These are phyloP conservation scores for Starmerella apicola DNA, from an alignment of 805 yeast species.

Conservation along the genomic window DNA sequence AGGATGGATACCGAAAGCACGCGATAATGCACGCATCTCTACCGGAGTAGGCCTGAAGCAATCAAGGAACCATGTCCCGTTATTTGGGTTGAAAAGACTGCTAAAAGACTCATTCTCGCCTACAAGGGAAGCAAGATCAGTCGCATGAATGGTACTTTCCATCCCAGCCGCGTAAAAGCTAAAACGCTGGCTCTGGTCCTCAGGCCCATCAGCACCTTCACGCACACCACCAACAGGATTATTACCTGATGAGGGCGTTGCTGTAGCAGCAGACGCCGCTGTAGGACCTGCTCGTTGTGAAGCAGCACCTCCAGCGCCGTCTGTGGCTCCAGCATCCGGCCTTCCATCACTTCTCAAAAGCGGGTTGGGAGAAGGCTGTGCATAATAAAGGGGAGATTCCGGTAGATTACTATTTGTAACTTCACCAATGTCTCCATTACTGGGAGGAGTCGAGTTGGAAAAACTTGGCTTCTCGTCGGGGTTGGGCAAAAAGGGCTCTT, in stretches of 20 bases:
- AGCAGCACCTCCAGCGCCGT: not conserved
- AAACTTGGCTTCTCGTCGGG: not conserved
- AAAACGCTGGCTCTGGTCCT: slow-evolving; percentile 55
- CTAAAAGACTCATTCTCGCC: slow-evolving; percentile 46
- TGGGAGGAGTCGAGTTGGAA: not conserved
- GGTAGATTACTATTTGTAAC: no score
- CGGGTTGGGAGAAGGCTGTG: no score
- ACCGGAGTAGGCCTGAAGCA: slow-evolving; percentile 88
- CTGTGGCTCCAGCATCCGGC: slow-evolving; percentile 1
- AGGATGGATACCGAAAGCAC: slow-evolving; percentile 95
- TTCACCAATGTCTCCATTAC: not conserved
- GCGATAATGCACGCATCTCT: slow-evolving; percentile 84
- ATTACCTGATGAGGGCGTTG: not conserved
- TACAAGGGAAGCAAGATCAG: slow-evolving; percentile 69
- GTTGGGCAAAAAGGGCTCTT: not conserved
- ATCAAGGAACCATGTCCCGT: slow-evolving; percentile 92
- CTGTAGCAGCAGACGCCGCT: slow-evolving; percentile 1
- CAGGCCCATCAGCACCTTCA: not conserved
- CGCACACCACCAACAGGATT: no score
- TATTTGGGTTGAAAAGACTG: slow-evolving; percentile 56
- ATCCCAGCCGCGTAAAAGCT: slow-evolving; percentile 69
- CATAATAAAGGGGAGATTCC: no score
- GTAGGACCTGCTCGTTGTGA: not conserved
- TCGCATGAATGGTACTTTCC: slow-evolving; percentile 81
- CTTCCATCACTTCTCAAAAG: no score